Percentiles rank a stretch among this genome's conserved stretches.
These are phyloP conservation scores for Neohortaea acidophila DNA, from an alignment of 495 filamentous ascomycete genomes.

Conservation along the genomic window DNA sequence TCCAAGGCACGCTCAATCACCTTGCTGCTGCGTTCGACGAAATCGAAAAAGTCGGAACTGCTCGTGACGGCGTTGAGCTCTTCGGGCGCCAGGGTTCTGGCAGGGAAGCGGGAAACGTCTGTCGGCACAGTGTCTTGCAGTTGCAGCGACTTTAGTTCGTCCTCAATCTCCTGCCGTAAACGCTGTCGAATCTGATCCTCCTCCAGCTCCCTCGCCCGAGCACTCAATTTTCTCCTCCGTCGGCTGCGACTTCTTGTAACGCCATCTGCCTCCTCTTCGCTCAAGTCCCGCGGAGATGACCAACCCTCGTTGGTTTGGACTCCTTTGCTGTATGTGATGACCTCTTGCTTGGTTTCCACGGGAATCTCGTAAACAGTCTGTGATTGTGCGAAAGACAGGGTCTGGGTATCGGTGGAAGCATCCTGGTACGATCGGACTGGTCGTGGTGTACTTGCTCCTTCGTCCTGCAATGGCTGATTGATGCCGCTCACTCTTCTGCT, in stretches of 20 bases:
- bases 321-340: slow-evolving; percentile 86
- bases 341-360: slow-evolving; percentile 39
- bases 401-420: slow-evolving; percentile 32
- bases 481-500: slow-evolving; percentile 42
- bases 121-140: slow-evolving; percentile 32
- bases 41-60: slow-evolving; percentile 85
- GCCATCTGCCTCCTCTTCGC: not conserved
- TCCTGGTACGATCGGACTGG: slow-evolving; percentile 11
- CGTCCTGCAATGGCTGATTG: slow-evolving; percentile 39
- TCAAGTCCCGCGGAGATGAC: slow-evolving; percentile 18
- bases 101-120: slow-evolving; percentile 44
- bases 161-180: slow-evolving; percentile 77
- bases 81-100: slow-evolving; percentile 65
- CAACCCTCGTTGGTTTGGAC: slow-evolving; percentile 60
- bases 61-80: slow-evolving; percentile 83
- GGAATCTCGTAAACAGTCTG: slow-evolving; percentile 61
- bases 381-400: slow-evolving; percentile 50
- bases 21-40: slow-evolving; percentile 89
- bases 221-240: slow-evolving; percentile 52
- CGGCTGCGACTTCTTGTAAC: slow-evolving; percentile 19
- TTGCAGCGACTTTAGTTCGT: slow-evolving; percentile 61
- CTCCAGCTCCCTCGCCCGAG: slow-evolving; percentile 62
- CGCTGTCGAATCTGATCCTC: slow-evolving; percentile 82
- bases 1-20: slow-evolving; percentile 93
- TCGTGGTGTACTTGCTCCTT: slow-evolving; percentile 29